A percentile compares a stretch with the other conserved stretches of the same genome.
Conservation (phyloP, 2,329 filamentous ascomycete genomes). For the Domatiomyces catenatus region DNA sequence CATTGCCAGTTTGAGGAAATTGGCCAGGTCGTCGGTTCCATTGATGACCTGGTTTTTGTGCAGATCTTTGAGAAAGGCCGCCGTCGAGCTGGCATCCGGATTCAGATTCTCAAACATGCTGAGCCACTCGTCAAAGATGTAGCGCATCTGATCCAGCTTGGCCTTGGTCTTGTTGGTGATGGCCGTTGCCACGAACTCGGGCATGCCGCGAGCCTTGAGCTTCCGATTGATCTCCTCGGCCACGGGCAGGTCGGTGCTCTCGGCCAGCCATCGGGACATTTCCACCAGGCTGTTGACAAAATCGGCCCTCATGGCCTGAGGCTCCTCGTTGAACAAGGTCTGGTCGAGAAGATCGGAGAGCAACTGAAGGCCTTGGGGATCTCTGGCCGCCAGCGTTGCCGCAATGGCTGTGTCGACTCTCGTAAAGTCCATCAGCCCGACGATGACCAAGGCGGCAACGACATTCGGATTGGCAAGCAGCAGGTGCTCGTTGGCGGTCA, state of each 20-base stretch:
- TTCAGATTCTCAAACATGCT: constrained; percentile 64
- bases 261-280: constrained; percentile 64
- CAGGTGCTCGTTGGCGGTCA: constrained; percentile 39
- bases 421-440: constrained; percentile 45
- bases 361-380: constrained; percentile 59
- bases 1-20: constrained; percentile 67
- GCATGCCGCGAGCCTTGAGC: constrained; percentile 39
- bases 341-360: constrained; percentile 67
- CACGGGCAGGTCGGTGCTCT: constrained; percentile 50
- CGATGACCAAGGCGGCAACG: constrained; percentile 44
- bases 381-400: constrained; percentile 55
- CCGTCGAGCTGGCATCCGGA: constrained; percentile 54
- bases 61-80: constrained; percentile 71
- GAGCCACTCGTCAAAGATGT: constrained; percentile 92
- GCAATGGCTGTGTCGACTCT: constrained; percentile 57
- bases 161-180: constrained; percentile 42
- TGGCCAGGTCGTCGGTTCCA: constrained; percentile 57
- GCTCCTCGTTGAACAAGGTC: constrained; percentile 61
- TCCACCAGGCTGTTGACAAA: constrained; percentile 70
- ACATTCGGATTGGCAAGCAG: constrained; percentile 48
- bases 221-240: constrained; percentile 58
- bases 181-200: constrained; percentile 39
- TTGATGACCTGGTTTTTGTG: constrained; percentile 58
- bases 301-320: constrained; percentile 66
- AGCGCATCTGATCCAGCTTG: constrained; percentile 73